Evolutionary conservation across 306 rosid species (phyloP).

Genomic region (Prunus mongolica): DNA sequence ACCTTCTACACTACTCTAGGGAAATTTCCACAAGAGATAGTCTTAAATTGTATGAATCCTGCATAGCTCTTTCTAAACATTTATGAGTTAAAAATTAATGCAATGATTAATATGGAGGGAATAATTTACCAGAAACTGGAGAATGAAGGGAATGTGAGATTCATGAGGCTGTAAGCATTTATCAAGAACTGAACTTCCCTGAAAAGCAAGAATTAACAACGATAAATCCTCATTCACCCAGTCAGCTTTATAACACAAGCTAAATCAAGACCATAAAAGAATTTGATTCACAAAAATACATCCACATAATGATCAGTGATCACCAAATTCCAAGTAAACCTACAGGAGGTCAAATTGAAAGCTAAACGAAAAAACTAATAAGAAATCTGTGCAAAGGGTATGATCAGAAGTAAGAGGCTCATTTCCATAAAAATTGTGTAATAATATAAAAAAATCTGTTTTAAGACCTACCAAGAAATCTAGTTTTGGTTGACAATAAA

Average conservation of each 20-base stretch:
- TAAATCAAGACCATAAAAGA: background rate
- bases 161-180: constrained; percentile 79
- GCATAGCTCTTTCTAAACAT: too few relatives aligned
- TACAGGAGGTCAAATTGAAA: background rate
- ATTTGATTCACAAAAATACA: background rate
- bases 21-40: too few relatives aligned
- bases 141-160: constrained; percentile 85
- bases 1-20: background rate
- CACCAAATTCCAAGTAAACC: background rate
- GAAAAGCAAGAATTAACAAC: constrained; percentile 31
- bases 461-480: background rate
- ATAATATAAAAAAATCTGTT: background rate
- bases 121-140: constrained; percentile 39
- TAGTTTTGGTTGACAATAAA: background rate
- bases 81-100: background rate
- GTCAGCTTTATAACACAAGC: background rate
- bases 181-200: constrained; percentile 73
- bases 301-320: background rate
- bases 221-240: background rate
- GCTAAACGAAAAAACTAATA: background rate
- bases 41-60: too few relatives aligned
- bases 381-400: background rate
- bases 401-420: background rate
- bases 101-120: background rate
- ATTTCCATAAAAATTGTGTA: background rate